Base-by-base conservation (phyloP, 176 grass and related monocot species). In the Raddia distichophylla region DNA sequence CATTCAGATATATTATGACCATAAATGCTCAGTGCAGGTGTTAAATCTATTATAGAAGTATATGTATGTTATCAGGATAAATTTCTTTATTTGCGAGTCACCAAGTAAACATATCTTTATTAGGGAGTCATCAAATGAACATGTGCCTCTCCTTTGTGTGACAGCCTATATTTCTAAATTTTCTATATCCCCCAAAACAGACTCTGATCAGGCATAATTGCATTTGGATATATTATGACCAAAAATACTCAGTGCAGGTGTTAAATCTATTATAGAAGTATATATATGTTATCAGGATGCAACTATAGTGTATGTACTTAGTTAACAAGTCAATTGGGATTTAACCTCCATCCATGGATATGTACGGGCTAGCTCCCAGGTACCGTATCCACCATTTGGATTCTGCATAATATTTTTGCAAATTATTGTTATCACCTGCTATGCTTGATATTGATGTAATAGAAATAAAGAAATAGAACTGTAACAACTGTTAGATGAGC, bases 281-380 rank as follows among this genome's bases (percentile, higher is more conserved):
- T 51, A 51, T 51, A 51, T 51, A 13, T 40, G 37, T 40, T 40
- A 40, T 40, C 37, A 40, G 37, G 37, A 40, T 40, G 37, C 37
- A 40, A 40, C 37, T 40, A 40, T 40, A 40, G 37, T 40, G 37
- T 5, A 40, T 40, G 37, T 3, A 12, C 4, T 47, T 73, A 75
- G 44, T 19, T 78, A 79, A 78, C 10, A 22, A 27, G 33, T 5
- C 8, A 40, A 40, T 53, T 34, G 3, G 12, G 4, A 78, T 55
- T 45, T 67, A 86, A 91, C 89, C 92, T 94, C 92, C 65, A 94
- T 77, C 86, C 92, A 94, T 79, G 89, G 86, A 89, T 91, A 61
- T 61, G 92, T 78, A 53, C 92, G 83, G 72, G 89, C 80, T 69
- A 91, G 37, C 85, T 94, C 92, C 89, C 89, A 94, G 37, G 89